Evolutionary conservation across 495 filamentous ascomycete species (phyloP), one percentile per base, ranked within the genome.

Genomic region (Penicillium argentinense): DNA sequence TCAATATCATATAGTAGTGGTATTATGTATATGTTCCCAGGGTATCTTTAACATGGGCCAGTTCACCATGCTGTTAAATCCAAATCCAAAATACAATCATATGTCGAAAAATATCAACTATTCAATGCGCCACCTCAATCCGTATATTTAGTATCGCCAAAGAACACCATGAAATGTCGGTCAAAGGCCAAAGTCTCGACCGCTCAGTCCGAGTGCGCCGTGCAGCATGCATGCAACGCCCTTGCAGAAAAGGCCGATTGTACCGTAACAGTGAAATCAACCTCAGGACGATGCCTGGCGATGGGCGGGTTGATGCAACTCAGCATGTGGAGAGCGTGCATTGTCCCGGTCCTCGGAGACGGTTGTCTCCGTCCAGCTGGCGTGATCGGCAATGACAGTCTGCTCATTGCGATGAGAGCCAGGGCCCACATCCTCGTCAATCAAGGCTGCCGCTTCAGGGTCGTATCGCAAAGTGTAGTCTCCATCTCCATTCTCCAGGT

Each of bases 371-470:
- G 57, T 56, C 57, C 50, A 61, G 24, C 57, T 61, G 18, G 42
- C 42, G 12, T 49, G 57, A 14, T 63, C 57, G 22, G 23, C 40
- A 13, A 32, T 22, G 2, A 26, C 29, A 18, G 19, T 24, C 30
- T 14, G 42, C 8, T 34, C 44, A 8, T 53, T 39, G 2, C 11
- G 44, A 21, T 34, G 27, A 32, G 14, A 11, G 7, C 11, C 2
- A 45, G 39, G 41, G 36, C 18, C 46, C 5, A 60, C 49, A 47
- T 62, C 62, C 27, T 63, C 57, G 9, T 64, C 57, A n/a, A 75
- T 55, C 24, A 75, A 59, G 2, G 70, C 72, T 9, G 72, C 72
- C 1, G 72, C 49, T 39, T 75, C 72, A 5, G 72, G 72, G 42
- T 75, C 71, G 44, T 75, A 75, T 9, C 66, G 66, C 12, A 75